Evolutionary conservation across 345 rosid species (phyloP), one percentile per base, ranked within the genome.

Genomic region (Streptanthus diversifolius): DNA sequence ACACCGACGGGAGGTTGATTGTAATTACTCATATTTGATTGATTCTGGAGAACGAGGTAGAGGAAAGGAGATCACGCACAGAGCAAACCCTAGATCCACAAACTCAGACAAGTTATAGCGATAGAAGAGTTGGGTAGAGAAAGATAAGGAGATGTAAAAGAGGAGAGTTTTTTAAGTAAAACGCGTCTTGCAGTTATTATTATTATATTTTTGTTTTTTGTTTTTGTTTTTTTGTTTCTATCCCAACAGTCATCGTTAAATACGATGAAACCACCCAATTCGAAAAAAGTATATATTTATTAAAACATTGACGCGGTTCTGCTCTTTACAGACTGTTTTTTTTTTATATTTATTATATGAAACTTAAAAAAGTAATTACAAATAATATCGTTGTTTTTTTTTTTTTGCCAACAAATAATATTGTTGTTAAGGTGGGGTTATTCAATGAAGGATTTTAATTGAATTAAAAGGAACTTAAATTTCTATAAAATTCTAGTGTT

Each of bases 11-110:
- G 98, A 18, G 87, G 91, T 73, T 88, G 96, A 75, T 87, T 87
- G 86, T 92, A 88, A 69, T 92, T 87, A 74, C 93, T 88, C 98
- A n/a, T n/a, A n/a, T n/a, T n/a, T n/a, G n/a, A n/a, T n/a, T n/a
- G n/a, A n/a, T n/a, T n/a, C n/a, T n/a, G n/a, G n/a, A n/a, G n/a
- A n/a, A n/a, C n/a, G n/a, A n/a, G n/a, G n/a, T n/a, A n/a, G n/a
- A n/a, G n/a, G n/a, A n/a, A n/a, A n/a, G n/a, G n/a, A n/a, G n/a
- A n/a, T n/a, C n/a, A n/a, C n/a, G n/a, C n/a, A n/a, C n/a, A 25
- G 49, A 11, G 59, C 15, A 29, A 73, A 57, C 10, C 61, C 33
- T 74, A 74, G 78, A 74, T 74, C 72, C 53, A 40, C 29, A 63
- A 70, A 70, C 27, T 47, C 67, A 13, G 9, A 41, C 9, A n/a